Evolutionary conservation across 768 basidiomycete genomes (phyloP), one percentile per base, ranked within the genome.

Genomic region (Amanita jacksonii): DNA sequence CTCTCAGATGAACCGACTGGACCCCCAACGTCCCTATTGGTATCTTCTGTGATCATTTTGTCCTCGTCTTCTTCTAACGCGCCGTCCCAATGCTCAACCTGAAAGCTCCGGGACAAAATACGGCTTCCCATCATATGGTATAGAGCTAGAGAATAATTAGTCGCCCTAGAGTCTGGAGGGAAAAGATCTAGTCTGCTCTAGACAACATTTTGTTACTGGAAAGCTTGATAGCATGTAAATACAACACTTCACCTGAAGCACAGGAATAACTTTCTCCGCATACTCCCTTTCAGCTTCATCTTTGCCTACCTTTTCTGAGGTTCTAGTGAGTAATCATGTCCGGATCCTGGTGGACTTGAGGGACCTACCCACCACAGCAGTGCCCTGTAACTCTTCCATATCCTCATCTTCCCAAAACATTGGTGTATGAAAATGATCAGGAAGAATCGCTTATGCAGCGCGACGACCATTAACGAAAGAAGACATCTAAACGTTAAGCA

Each of bases 321-420:
- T 3, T 19, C 13, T 32, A 16, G 31, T 37, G 35, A 40, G 15
- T 8, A 8, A 22, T 41, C 33, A 49, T 34, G 52, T 18, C 9
- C 25, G n/a, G 15, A 33, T 33, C 9, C n/a, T n/a, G 50, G 22
- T n/a, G 38, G 5, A 25, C 34, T 37, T 46, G 19, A 32, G 32
- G 57, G 24, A 77, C 74, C 56, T 57, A 90, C 89, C 77, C 72
- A 89, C 72, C 62, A 98, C 79, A n/a, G 80, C 74, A 34, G 91
- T 94, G 0, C 91, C 96, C 46, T 68, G 64, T 10, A 99, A 69
- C 51, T 88, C 81, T 19, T 65, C 60, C 8, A 93, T 62, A 43
- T 96, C 90, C 2, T 70, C 72, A 2, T 74, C 70, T 33, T 57
- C 65, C 96, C 96, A 98, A 57, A 97, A 93, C 87, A 99, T 97